Evolutionary conservation across 208 protist species (phyloP), one percentile per base, ranked within the genome.

Genomic region (Trypanosoma scelopori): DNA sequence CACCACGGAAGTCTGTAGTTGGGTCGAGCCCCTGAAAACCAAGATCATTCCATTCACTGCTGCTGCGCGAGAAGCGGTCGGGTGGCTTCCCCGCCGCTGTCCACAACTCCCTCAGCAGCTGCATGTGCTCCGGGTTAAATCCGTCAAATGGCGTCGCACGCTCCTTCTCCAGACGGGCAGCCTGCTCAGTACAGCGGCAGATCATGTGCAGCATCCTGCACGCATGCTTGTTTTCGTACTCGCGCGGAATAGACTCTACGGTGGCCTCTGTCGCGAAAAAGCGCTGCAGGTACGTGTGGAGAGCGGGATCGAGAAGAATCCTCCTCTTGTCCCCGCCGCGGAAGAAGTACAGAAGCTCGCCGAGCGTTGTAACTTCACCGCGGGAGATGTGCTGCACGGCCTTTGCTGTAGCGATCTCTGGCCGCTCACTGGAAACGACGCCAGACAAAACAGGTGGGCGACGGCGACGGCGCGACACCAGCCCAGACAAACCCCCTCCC

Each of bases 1-100:
- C 81, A 22, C 88, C 91, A 52, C 93, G 84, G 13, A 97, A 73
- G 67, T 97, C 93, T 18, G 89, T 97, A 28, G 74, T 50, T 16
- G 93, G 93, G 62, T 97, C 85, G 18, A 83, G 59, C 43, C 86
- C 85, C 71, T 97, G 93, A 66, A 97, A 97, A 45, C 93, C 93
- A 15, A 97, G 61, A 13, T 59, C 49, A 4, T 25, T 41, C 91
- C 93, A 97, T 61, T 87, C 66, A 18, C 64, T n/a, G 22, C 70
- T 75, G 22, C 49, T 74, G 30, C 72, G 79, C 25, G 53, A 62
- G 65, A 86, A 94, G 13, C 65, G 37, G 32, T 48, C 64, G 3
- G 62, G 41, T 37, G 76, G 51, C 60, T 69, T 74, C 4, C 78
- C 84, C 4, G 79, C 71, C 12, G 81, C 84, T 49, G 74, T 57